Percentiles rank a stretch among this genome's conserved stretches.
Evolutionary conservation across 805 yeast genomes (phyloP).

Genomic region (Suhomyces canberraensis): DNA sequence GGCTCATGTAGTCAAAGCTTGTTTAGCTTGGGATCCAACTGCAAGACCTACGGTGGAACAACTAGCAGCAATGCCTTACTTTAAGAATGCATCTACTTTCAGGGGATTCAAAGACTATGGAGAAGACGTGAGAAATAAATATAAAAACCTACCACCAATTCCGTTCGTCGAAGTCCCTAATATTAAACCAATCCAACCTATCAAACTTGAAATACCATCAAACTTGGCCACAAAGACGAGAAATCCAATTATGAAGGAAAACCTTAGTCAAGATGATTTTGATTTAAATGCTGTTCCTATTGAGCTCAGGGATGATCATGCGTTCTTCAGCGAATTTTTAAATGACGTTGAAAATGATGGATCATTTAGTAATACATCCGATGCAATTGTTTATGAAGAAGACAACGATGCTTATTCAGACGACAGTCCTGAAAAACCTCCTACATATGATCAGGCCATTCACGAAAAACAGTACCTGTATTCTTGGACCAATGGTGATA

Average conservation of each 20-base stretch:
- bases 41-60: constrained; percentile 51
- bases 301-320: no score
- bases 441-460: background rate
- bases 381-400: background rate
- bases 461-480: background rate
- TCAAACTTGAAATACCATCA: background rate
- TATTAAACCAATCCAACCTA: background rate
- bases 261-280: background rate
- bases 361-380: background rate
- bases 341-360: background rate
- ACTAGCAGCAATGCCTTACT: constrained; percentile 52
- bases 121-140: background rate
- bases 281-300: background rate
- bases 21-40: constrained; percentile 79
- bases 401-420: background rate
- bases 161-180: no score
- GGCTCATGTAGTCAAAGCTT: constrained; percentile 42
- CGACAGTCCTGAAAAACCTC: background rate
- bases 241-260: background rate
- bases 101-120: background rate
- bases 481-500: background rate
- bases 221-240: background rate
- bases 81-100: constrained; percentile 37
- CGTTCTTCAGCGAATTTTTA: background rate
- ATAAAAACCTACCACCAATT: no score